phyloP scores from a whole-genome alignment of 2,329 filamentous ascomycete species.

The Teratosphaeria gauchensis region DNA sequence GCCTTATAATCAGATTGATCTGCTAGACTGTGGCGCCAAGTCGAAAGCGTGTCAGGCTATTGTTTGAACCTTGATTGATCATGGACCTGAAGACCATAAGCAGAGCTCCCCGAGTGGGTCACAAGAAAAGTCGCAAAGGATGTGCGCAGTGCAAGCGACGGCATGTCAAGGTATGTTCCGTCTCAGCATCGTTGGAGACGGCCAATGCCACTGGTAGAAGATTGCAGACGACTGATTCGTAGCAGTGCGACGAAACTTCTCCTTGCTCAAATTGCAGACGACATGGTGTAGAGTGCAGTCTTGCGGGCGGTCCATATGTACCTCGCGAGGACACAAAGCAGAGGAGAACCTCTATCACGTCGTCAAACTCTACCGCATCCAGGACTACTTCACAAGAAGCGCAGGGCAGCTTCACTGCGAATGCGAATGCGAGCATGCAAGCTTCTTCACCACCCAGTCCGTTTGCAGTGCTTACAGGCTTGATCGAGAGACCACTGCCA shows the following conservation, averaged over 20 bases:
- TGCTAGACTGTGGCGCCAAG: background rate
- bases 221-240: background rate
- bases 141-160: slow-evolving; percentile 25
- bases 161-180: slow-evolving; percentile 23
- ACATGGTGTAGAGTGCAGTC: slow-evolving; percentile 22
- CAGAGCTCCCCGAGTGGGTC: slow-evolving; percentile 18
- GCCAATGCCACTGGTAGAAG: background rate
- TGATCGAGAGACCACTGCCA: slow-evolving; percentile 14
- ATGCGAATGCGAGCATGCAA: slow-evolving; percentile 3
- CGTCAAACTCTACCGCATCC: slow-evolving; percentile 9
- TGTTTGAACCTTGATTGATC: background rate
- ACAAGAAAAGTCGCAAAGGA: slow-evolving; percentile 8
- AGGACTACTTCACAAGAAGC: slow-evolving; percentile 11
- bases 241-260: slow-evolving; percentile 22
- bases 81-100: slow-evolving; percentile 1
- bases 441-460: slow-evolving; percentile 6
- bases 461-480: slow-evolving; percentile 16
- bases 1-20: background rate
- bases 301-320: slow-evolving; percentile 22
- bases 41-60: background rate
- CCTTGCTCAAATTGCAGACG: slow-evolving; percentile 23
- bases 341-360: slow-evolving; percentile 12
- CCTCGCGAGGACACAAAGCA: slow-evolving; percentile 19
- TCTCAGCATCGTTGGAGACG: background rate
- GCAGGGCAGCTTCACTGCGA: slow-evolving; percentile 5